These are phyloP conservation scores for Withania somnifera DNA, from an alignment of 305 asterid genomes.

Conservation along the genomic window DNA sequence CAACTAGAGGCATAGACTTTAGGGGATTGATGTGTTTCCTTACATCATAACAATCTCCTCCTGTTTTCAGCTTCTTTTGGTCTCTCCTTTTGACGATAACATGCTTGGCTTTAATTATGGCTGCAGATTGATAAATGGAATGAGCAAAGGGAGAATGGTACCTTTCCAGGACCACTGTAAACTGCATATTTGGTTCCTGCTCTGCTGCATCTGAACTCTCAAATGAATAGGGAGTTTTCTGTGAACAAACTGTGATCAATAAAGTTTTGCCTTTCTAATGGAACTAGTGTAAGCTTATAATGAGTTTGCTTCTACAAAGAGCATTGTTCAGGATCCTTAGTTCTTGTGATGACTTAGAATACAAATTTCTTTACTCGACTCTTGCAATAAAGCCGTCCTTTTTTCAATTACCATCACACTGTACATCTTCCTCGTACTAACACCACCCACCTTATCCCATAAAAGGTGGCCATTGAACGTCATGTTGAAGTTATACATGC, in stretches of 20 bases:
- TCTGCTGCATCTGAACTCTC: conserved; percentile 4
- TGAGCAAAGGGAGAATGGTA: conserved; percentile 44
- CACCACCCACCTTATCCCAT: not conserved
- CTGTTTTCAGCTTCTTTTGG: conserved; percentile 41
- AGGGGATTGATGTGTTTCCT: not conserved
- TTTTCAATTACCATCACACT: not conserved
- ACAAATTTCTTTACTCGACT: not conserved
- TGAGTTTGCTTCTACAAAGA: too few relatives aligned
- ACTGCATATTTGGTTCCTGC: not conserved
- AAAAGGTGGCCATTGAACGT: not conserved
- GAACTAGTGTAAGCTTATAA: not conserved
- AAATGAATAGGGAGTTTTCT: not conserved
- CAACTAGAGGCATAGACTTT: not conserved
- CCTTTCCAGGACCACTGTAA: conserved; percentile 44
- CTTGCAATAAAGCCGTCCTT: not conserved
- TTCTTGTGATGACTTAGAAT: not conserved
- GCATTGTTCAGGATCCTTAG: not conserved
- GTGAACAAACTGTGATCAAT: not conserved
- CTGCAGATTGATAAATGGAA: conserved; percentile 45
- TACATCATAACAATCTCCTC: not conserved
- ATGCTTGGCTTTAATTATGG: conserved; percentile 21
- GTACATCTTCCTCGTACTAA: not conserved
- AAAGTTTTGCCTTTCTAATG: not conserved
- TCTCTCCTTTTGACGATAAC: conserved; percentile 44
- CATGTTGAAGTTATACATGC: not conserved